These are phyloP conservation scores for Luffa acutangula DNA, from an alignment of 306 rosid genomes.

Conservation along the genomic window DNA sequence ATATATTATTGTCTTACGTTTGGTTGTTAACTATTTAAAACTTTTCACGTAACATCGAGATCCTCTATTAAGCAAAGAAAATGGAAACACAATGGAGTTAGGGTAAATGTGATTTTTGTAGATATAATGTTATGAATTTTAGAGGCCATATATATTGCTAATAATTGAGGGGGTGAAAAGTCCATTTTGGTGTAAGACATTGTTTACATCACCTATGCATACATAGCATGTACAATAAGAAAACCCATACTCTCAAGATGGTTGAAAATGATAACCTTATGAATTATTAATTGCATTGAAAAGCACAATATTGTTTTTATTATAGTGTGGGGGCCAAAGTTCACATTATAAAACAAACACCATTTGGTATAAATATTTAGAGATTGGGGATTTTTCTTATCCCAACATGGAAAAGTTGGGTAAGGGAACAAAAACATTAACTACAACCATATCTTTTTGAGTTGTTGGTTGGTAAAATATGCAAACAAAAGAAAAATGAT, in stretches of 20 bases:
- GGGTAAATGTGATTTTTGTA: too few species aligned
- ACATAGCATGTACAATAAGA: not conserved
- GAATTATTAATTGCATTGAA: not conserved
- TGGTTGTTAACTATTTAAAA: too few species aligned
- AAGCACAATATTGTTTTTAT: slow-evolving; percentile 1
- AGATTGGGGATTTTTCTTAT: not conserved
- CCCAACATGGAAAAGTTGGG: not conserved
- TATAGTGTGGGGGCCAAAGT: slow-evolving; percentile 6
- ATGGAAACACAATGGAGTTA: not conserved
- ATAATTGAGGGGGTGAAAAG: not conserved
- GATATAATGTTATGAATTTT: not conserved
- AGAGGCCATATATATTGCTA: not conserved
- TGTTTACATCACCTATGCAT: not conserved
- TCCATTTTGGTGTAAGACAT: not conserved
- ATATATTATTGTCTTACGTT: not conserved
- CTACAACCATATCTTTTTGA: not conserved
- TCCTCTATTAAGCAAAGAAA: not conserved
- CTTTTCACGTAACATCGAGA: too few species aligned
- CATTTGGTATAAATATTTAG: not conserved
- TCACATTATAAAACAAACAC: not conserved
- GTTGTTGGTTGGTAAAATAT: not conserved
- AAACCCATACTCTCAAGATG: not conserved
- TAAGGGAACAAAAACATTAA: not conserved
- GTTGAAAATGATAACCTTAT: not conserved
- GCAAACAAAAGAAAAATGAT: not conserved